Base-by-base conservation (phyloP, 768 basidiomycete species). In the Lyophyllum decastes region DNA sequence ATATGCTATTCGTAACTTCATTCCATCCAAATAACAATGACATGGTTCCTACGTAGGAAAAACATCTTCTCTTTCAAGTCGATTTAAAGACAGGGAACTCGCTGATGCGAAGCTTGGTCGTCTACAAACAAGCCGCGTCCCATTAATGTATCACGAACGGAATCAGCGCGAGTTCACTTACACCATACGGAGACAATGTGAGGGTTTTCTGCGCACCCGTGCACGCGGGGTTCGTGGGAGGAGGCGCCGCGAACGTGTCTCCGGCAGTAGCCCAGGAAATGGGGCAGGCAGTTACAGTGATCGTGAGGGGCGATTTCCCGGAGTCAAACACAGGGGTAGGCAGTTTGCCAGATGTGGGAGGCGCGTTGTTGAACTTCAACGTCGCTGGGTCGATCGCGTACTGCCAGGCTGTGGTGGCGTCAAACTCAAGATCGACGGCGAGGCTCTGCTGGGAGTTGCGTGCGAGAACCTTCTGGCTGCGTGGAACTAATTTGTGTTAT, bases 301-400 rank as follows among this genome's bases (percentile, higher is more conserved):
- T 79, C 8, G 74, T 75, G 49, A 82, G 64, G 19, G 81, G 78
- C 10, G 81, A 78, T 54, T 75, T 70, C 9, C 80, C 79, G 8
- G 78, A 72, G 65, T 83, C 81, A 63, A 78, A 84, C 12, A 81
- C 67, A 0, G 79, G 80, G 14, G 78, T 77, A 4, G 80, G 79
- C 21, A 80, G 70, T 17, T 62, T 64, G 26, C 70, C 72, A 7
- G 71, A 72, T 21, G 70, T 48, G 2, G 74, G 71, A 3, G 72
- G 69, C 14, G 64, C 67, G 41, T 72, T 70, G 52, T 64, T 63
- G 66, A 81, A 81, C 48, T 70, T 70, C 26, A 79, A 61, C 4
- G 77, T 77, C 2, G 71, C 62, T 0, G 80, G 80, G 64, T 85
- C 82, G 57, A 84, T 82, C 16, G 83, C 82, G 62, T 79, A 82